phyloP scores from a whole-genome alignment of 768 basidiomycete genomes.

The Suillus variegatus region DNA sequence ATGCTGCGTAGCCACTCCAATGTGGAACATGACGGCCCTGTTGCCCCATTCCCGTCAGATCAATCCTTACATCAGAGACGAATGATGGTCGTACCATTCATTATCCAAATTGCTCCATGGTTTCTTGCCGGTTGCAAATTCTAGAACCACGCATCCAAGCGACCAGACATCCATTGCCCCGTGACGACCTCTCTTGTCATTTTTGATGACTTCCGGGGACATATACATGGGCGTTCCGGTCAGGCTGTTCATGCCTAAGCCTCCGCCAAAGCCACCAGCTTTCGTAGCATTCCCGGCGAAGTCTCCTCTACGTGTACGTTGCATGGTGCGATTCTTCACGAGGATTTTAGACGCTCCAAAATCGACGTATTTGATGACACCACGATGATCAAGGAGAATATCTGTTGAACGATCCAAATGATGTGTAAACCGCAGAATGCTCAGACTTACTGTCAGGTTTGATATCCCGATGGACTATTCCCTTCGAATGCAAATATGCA shows the following conservation, averaged over 20 bases:
- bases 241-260: constrained; percentile 72
- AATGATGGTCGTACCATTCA: constrained; percentile 72
- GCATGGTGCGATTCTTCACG: constrained; percentile 84
- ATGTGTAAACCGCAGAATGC: constrained; percentile 4
- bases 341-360: constrained; percentile 98
- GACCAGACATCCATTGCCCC: constrained; percentile 99
- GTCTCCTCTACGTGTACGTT: constrained; percentile 61
- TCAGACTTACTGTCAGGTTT: constrained; percentile 91
- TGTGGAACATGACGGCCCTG: constrained; percentile 99
- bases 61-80: background rate
- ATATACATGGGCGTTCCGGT: constrained; percentile 99
- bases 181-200: constrained; percentile 80
- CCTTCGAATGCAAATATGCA: constrained; percentile 89
- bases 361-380: constrained; percentile 95
- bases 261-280: constrained; percentile 35
- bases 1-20: constrained; percentile 94
- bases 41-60: background rate
- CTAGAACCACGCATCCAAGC: constrained; percentile 94
- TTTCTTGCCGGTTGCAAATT: constrained; percentile 94
- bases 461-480: constrained; percentile 94
- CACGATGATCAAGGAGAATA: constrained; percentile 86
- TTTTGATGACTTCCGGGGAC: constrained; percentile 98
- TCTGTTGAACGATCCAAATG: constrained; percentile 50
- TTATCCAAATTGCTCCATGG: constrained; percentile 99
- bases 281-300: constrained; percentile 39